Base-by-base conservation (phyloP, 352 stramenopile species). In the Salisapilia sapeloensis region DNA sequence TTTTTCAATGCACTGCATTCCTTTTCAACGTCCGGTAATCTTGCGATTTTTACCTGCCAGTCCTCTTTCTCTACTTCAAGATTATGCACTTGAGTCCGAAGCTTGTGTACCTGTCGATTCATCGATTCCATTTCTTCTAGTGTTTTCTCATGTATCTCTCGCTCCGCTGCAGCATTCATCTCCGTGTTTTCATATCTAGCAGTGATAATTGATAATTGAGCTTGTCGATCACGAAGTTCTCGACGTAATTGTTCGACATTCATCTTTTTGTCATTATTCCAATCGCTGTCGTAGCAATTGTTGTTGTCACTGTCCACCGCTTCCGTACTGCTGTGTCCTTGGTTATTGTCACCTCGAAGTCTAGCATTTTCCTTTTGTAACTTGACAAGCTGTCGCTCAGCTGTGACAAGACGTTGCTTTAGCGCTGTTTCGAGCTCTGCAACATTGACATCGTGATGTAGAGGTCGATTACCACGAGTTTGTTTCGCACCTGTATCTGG, bases 121-220 rank as follows among this genome's bases (percentile, higher is more conserved):
- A 86, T 82, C 29, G 93, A 65, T 40, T 96, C 82, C 43, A 93
- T 74, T 50, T 90, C 69, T 8, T 60, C 51, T 11, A 93, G 47
- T 4, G 72, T 91, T 32, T 83, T 79, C 45, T 94, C 74, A 29
- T 94, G 81, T n/a, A 93, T 84, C 41, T 94, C 82, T 2, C 60
- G 50, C 38, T 92, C 74, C 4, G 77, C 79, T 5, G 63, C 45
- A 3, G 64, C 53, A 32, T 92, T 93, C 4, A 58, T 57, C 33
- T 93, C 79, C 22, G 93, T 46, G 29, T 91, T 82, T 44, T 94
- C 79, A 41, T 92, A 95, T 5, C 82, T 56, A 21, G 77, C 80
- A 26, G 89, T 85, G 2, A 95, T 34, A 37, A 93, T 84, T 20
- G 69, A 50, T 7, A 92, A 23, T 35, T 92, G 72, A 0, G 79